Conservation (phyloP, 2,329 filamentous ascomycete species). For the Aaosphaeria pasadenensis region DNA sequence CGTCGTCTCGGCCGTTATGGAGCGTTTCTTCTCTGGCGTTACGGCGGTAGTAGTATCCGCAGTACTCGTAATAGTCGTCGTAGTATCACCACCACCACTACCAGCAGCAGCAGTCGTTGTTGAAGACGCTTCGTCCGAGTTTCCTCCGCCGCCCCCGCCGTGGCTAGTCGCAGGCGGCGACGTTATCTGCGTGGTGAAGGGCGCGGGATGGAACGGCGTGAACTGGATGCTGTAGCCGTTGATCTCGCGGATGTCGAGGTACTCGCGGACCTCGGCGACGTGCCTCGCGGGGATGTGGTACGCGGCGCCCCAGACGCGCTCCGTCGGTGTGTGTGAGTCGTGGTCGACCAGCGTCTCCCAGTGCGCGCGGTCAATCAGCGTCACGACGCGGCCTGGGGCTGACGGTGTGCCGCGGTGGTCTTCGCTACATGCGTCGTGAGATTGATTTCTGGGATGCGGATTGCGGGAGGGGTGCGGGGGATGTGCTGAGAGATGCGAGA, state of each 20-base stretch:
- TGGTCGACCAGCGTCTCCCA: constrained; percentile 70
- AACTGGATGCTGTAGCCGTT: constrained; percentile 96
- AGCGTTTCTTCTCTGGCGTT: not conserved
- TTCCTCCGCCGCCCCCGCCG: no score
- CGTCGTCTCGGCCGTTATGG: constrained; percentile 32
- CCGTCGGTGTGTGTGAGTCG: constrained; percentile 54
- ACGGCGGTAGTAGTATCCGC: not conserved
- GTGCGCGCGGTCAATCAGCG: constrained; percentile 78
- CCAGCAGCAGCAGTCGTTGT: not conserved
- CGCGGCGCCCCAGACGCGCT: constrained; percentile 82
- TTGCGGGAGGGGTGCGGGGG: not conserved
- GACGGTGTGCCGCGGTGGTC: constrained; percentile 92
- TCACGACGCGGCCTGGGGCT: constrained; percentile 86
- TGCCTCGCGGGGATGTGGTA: constrained; percentile 74
- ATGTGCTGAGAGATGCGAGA: not conserved
- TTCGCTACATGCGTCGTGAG: constrained; percentile 55
- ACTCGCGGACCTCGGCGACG: constrained; percentile 78
- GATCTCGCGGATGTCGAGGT: constrained; percentile 95
- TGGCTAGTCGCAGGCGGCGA: constrained; percentile 22
- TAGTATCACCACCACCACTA: not conserved
- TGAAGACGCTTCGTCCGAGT: constrained; percentile 26
- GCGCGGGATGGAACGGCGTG: constrained; percentile 72
- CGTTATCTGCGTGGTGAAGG: constrained; percentile 15
- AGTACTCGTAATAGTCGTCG: not conserved
- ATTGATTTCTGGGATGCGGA: not conserved